A percentile compares a stretch with the other conserved stretches of the same genome.
Evolutionary conservation across 2,329 filamentous ascomycete genomes (phyloP).

Genomic region (Pseudogymnoascus sp.): DNA sequence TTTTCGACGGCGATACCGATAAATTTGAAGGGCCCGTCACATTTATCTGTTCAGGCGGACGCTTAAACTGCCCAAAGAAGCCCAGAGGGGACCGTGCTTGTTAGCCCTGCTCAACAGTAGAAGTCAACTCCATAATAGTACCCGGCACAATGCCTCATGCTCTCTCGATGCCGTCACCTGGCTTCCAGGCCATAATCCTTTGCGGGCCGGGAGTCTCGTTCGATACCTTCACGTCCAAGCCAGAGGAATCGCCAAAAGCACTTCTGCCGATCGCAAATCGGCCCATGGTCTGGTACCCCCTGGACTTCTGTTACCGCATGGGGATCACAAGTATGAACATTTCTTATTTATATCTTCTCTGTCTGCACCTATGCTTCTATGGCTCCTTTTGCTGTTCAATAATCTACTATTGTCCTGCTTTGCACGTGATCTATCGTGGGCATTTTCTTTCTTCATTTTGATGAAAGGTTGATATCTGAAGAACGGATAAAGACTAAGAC

Average conservation of each 20-base stretch:
- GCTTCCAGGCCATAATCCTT: conserved; percentile 75
- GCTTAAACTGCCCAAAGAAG: background rate
- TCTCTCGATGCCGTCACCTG: conserved; percentile 61
- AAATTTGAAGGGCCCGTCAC: background rate
- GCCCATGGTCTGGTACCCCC: conserved; percentile 84
- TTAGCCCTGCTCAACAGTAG: background rate
- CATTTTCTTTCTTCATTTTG: background rate
- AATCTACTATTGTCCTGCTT: background rate
- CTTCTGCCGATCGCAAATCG: conserved; percentile 75
- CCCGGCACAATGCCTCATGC: conserved; percentile 61
- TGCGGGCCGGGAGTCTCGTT: conserved; percentile 78
- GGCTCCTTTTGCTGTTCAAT: background rate
- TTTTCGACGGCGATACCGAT: background rate
- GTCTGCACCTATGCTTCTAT: background rate
- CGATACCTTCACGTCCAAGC: conserved; percentile 73
- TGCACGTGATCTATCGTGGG: background rate
- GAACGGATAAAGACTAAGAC: background rate
- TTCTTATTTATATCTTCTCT: background rate
- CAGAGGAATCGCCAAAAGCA: conserved; percentile 74
- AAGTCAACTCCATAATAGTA: background rate
- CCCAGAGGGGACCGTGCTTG: conserved; percentile 3
- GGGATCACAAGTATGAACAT: conserved; percentile 59
- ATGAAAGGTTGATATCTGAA: background rate
- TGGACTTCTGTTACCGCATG: conserved; percentile 77
- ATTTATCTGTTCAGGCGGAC: conserved; percentile 2